A percentile compares a stretch with the other conserved stretches of the same genome.
Evolutionary conservation across 495 filamentous ascomycete genomes (phyloP).

Genomic region (Physcia stellaris): DNA sequence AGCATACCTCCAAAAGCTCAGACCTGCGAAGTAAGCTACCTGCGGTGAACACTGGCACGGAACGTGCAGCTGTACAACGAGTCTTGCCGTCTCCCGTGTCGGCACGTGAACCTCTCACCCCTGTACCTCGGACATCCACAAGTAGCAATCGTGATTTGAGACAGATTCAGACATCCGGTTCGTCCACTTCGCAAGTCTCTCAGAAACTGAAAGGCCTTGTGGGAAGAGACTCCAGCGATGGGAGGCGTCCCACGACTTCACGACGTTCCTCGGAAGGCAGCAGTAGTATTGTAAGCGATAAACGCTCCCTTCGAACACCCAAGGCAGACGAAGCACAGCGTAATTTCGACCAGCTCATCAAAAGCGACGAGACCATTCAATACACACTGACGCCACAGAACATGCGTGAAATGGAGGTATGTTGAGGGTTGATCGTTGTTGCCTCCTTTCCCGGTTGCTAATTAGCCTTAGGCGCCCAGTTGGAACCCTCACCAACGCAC

Average conservation of each 20-base stretch:
- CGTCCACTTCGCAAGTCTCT: constrained; percentile 38
- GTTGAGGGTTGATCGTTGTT: constrained; percentile 12
- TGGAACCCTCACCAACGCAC: constrained; percentile 21
- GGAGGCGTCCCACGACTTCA: constrained; percentile 20
- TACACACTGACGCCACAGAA: constrained; percentile 84
- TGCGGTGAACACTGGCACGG: constrained; percentile 11
- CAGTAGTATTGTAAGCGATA: constrained; percentile 13
- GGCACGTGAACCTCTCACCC: constrained; percentile 10
- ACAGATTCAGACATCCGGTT: constrained; percentile 37
- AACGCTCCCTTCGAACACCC: constrained; percentile 20
- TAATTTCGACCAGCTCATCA: constrained; percentile 76
- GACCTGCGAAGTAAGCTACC: constrained; percentile 9
- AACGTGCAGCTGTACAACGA: constrained; percentile 40
- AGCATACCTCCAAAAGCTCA: background rate
- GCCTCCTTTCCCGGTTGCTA: background rate
- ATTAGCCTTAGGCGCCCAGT: constrained; percentile 25
- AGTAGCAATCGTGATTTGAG: constrained; percentile 35
- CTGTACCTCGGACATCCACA: constrained; percentile 28
- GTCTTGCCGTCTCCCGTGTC: constrained; percentile 26
- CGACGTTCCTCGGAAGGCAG: constrained; percentile 36
- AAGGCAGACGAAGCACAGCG: constrained; percentile 33
- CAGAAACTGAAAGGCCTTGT: constrained; percentile 40
- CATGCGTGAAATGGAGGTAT: constrained; percentile 75
- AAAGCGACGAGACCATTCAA: constrained; percentile 81
- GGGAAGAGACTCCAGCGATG: constrained; percentile 28